A percentile compares a stretch with the other conserved stretches of the same genome.
phyloP scores from a whole-genome alignment of 257 asterid species.

The Nicotiana benthamiana region DNA sequence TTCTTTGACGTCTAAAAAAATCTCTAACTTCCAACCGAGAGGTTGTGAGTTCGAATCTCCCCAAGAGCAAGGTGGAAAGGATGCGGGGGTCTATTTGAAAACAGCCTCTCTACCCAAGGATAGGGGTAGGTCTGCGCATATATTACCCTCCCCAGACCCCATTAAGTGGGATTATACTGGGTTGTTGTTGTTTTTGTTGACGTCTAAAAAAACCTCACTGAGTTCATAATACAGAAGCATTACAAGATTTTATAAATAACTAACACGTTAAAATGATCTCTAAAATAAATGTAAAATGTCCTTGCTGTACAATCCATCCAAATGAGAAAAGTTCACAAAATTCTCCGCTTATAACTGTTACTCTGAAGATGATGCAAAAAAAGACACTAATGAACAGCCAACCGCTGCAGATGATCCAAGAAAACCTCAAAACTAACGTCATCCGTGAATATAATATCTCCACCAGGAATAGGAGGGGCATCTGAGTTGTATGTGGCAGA shows the following conservation, averaged over 20 bases:
- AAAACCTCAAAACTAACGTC: constrained; percentile 97
- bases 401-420: constrained; percentile 92
- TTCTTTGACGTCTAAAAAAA: too few relatives aligned
- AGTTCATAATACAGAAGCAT: constrained; percentile 9
- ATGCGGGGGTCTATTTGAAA: too few relatives aligned
- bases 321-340: constrained; percentile 33
- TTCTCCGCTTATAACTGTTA: constrained; percentile 29
- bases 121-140: too few relatives aligned
- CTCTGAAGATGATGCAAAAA: constrained; percentile 26
- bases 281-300: constrained; percentile 8
- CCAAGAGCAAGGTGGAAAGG: too few relatives aligned
- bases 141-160: too few relatives aligned
- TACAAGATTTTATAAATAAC: constrained; percentile 12
- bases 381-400: constrained; percentile 72
- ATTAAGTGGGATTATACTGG: too few relatives aligned
- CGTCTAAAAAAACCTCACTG: neutral
- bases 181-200: too few relatives aligned
- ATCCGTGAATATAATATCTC: constrained; percentile 88
- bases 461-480: constrained; percentile 55
- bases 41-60: too few relatives aligned
- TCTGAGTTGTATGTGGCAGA: constrained; percentile 88
- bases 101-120: too few relatives aligned
- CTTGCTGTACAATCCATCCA: constrained; percentile 40
- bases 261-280: neutral
- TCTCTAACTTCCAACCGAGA: too few relatives aligned